These are phyloP conservation scores for Xylariaceae sp. DNA, from an alignment of 2,329 filamentous ascomycete species.

Conservation along the genomic window DNA sequence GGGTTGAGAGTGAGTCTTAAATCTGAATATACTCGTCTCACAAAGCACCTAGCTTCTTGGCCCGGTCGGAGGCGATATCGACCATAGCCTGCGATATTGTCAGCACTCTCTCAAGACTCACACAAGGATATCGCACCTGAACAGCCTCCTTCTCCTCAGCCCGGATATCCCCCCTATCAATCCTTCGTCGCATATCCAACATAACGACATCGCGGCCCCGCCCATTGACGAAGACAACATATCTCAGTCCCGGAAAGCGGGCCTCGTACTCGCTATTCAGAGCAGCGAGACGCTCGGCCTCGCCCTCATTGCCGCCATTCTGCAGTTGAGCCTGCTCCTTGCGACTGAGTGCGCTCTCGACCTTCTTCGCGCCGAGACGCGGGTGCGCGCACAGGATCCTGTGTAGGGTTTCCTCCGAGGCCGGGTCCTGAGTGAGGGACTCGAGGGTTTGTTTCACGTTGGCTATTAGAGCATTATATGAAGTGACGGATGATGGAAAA, in stretches of 20 bases:
- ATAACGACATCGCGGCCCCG: slow-evolving; percentile 68
- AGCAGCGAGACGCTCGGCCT: slow-evolving; percentile 49
- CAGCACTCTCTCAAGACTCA: slow-evolving; percentile 33
- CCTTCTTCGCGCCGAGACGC: slow-evolving; percentile 72
- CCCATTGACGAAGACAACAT: slow-evolving; percentile 90
- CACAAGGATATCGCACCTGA: slow-evolving; percentile 35
- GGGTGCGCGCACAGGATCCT: slow-evolving; percentile 77
- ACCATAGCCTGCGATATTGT: slow-evolving; percentile 87
- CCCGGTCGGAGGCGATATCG: slow-evolving; percentile 79
- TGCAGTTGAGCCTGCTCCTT: slow-evolving; percentile 76
- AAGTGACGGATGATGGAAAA: not conserved
- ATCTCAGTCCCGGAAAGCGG: slow-evolving; percentile 75
- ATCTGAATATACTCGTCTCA: not conserved
- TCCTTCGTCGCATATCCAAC: slow-evolving; percentile 72
- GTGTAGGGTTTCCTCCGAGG: slow-evolving; percentile 51
- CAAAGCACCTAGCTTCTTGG: slow-evolving; percentile 50
- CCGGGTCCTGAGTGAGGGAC: slow-evolving; percentile 33
- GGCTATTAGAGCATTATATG: not conserved
- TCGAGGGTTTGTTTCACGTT: not conserved
- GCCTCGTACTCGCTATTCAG: slow-evolving; percentile 76
- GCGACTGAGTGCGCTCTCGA: slow-evolving; percentile 75
- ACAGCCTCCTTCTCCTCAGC: slow-evolving; percentile 70
- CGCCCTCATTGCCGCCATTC: slow-evolving; percentile 46
- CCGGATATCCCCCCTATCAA: slow-evolving; percentile 59
- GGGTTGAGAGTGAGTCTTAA: not conserved